These are phyloP conservation scores for Sodiomyces alkalinus DNA, from an alignment of 2,329 filamentous ascomycete species.

Conservation along the genomic window DNA sequence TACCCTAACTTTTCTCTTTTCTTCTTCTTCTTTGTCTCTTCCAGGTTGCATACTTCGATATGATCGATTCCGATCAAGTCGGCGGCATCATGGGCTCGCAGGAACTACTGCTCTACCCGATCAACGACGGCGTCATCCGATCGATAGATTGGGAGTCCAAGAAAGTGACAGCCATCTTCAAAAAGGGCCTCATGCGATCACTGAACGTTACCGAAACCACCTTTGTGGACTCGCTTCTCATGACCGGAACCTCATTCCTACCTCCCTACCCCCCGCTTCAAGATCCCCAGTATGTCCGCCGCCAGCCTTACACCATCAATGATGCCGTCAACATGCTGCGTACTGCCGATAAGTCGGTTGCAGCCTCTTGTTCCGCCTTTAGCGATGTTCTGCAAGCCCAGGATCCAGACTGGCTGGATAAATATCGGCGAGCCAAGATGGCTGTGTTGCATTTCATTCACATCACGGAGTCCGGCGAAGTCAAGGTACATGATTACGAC, in stretches of 20 bases:
- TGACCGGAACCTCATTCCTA: conserved; percentile 70
- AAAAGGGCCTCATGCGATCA: conserved; percentile 53
- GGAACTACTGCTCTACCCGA: conserved; percentile 73
- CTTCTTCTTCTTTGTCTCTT: conserved; percentile 12
- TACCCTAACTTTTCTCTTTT: too few relatives aligned
- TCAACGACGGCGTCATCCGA: conserved; percentile 58
- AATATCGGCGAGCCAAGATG: conserved; percentile 74
- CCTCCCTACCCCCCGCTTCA: conserved; percentile 65
- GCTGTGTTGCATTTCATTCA: conserved; percentile 79
- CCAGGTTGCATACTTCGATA: conserved; percentile 66
- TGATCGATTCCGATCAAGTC: conserved; percentile 48
- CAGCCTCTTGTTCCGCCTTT: conserved; percentile 59
- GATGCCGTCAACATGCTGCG: conserved; percentile 69
- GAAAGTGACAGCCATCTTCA: conserved; percentile 46
- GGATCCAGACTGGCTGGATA: conserved; percentile 65
- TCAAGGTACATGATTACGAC: conserved; percentile 59
- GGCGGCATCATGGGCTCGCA: conserved; percentile 72
- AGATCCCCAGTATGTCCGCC: conserved; percentile 35
- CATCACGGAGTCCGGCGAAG: conserved; percentile 60
- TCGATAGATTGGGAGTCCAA: conserved; percentile 53
- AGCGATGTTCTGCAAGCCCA: conserved; percentile 62
- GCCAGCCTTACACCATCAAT: conserved; percentile 46
- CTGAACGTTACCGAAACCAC: conserved; percentile 53
- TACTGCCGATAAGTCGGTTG: conserved; percentile 52
- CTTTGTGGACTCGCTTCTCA: conserved; percentile 71